Evolutionary conservation across 208 protist species (phyloP).

Genomic region (Trypanosoma boissoni): DNA sequence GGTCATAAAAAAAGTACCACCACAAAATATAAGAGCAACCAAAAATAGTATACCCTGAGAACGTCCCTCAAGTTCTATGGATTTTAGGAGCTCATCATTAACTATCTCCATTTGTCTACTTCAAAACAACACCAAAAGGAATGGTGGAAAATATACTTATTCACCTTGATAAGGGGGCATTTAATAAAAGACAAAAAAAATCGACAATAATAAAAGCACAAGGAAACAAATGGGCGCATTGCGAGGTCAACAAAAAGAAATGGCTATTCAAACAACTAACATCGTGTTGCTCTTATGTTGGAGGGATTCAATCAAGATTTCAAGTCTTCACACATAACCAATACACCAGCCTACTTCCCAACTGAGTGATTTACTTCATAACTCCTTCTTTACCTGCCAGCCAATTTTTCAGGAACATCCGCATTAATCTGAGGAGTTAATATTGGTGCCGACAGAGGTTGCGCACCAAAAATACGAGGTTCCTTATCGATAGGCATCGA

Average conservation of each 20-base stretch:
- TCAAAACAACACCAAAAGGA: background rate
- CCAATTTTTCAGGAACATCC: conserved; percentile 14
- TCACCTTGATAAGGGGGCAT: too few relatives aligned
- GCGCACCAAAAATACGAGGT: conserved; percentile 28
- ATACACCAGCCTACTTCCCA: background rate
- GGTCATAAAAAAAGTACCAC: conserved; percentile 73
- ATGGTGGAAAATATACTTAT: background rate
- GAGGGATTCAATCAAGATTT: too few relatives aligned
- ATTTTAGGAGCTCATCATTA: background rate
- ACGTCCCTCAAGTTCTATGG: conserved; percentile 24
- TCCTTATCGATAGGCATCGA: conserved; percentile 72
- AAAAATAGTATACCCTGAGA: conserved; percentile 59
- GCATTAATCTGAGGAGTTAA: conserved; percentile 21
- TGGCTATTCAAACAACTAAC: background rate
- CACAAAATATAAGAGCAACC: conserved; percentile 69
- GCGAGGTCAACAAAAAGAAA: background rate
- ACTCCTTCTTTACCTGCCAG: background rate
- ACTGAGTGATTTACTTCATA: background rate
- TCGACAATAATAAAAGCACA: conserved; percentile 24
- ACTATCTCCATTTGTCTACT: background rate
- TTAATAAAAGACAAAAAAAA: conserved; percentile 12
- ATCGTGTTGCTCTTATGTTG: too few relatives aligned
- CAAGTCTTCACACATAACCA: background rate
- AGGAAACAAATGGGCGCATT: background rate
- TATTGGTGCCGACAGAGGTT: conserved; percentile 29